Base-by-base conservation (phyloP, 768 basidiomycete genomes). In the Termitomyces sp. region DNA sequence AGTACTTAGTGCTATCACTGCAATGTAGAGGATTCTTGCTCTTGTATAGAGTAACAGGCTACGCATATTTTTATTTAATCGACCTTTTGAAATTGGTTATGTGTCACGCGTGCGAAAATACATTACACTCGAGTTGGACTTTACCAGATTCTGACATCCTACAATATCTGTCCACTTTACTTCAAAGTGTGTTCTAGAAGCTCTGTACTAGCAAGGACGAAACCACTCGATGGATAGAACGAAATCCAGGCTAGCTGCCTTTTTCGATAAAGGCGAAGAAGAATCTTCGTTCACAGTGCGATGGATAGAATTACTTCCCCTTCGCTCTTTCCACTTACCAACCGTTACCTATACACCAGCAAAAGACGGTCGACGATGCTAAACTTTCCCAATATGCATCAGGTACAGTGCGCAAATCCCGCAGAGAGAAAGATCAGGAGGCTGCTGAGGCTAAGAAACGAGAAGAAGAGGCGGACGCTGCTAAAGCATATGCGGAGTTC, bases 391-490 rank as follows among this genome's bases (percentile, higher is more conserved):
- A 92, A 52, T 97, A 92, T 75, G 75, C 91, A 36, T 86, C 92
- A 70, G 94, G 91, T n/a, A 91, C 84, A 40, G 85, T 89, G 56
- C 86, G 88, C 62, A 98, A 98, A 78, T 94, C 94, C 16, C 88
- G 90, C 61, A 82, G 91, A 65, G 96, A 98, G 75, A 90, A 91
- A 68, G 97, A 98, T 71, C 88, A 88, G 69, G 96, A 98, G 68
- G 90, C 89, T 53, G 96, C 92, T 39, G 94, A 96, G 69, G 89
- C 88, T 42, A 97, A 94, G 76, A 88, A 88, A 68, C 84, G 81
- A 64, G 91, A 92, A 70, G 92, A 94, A 69, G 92, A 93, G 69
- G 87, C 87, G 55, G 81, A 83, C 65, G 91, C 91, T 46, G 91
- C 86, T 4, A 87, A 83, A 67, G 91, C 89, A 2, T 91, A 90